A percentile compares a stretch with the other conserved stretches of the same genome.
Conservation (phyloP, 2,329 filamentous ascomycete genomes). For the Grosmannia serpens region DNA sequence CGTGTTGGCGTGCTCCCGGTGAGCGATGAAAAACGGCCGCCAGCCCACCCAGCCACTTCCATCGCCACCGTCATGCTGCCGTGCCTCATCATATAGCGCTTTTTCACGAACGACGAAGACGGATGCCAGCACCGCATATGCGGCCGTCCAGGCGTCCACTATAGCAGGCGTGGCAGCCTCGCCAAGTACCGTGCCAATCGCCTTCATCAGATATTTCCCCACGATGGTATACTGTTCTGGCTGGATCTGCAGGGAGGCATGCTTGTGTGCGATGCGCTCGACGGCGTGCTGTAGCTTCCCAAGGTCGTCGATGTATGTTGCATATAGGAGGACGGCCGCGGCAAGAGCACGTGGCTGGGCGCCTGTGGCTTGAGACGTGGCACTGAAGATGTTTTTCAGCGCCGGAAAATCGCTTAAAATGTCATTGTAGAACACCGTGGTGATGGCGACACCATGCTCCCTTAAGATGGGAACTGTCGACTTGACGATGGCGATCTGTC, state of each 20-base stretch:
- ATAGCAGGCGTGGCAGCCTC: constrained; percentile 55
- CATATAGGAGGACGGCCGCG: constrained; percentile 58
- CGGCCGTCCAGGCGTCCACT: constrained; percentile 58
- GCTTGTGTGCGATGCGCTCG: constrained; percentile 66
- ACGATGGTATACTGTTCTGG: constrained; percentile 62
- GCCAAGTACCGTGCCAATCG: constrained; percentile 57
- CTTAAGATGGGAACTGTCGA: constrained; percentile 63
- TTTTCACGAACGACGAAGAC: constrained; percentile 57
- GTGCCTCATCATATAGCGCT: constrained; percentile 38
- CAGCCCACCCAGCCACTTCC: constrained; percentile 33
- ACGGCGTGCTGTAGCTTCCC: constrained; percentile 41
- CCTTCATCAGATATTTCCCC: constrained; percentile 53
- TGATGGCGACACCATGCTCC: constrained; percentile 57
- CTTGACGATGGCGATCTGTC: constrained; percentile 63
- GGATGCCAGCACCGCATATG: constrained; percentile 59
- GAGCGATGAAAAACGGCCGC: constrained; percentile 42
- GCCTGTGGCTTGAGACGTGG: constrained; percentile 54
- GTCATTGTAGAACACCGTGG: constrained; percentile 59
- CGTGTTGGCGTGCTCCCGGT: constrained; percentile 46
- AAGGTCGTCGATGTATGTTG: constrained; percentile 59
- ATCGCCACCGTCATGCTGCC: constrained; percentile 18
- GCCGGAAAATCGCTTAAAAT: constrained; percentile 53
- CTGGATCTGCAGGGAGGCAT: constrained; percentile 57
- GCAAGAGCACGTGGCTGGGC: constrained; percentile 62
- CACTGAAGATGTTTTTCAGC: constrained; percentile 60